Evolutionary conservation across 2,329 filamentous ascomycete genomes (phyloP).

Genomic region (Alternaria gansuensis): DNA sequence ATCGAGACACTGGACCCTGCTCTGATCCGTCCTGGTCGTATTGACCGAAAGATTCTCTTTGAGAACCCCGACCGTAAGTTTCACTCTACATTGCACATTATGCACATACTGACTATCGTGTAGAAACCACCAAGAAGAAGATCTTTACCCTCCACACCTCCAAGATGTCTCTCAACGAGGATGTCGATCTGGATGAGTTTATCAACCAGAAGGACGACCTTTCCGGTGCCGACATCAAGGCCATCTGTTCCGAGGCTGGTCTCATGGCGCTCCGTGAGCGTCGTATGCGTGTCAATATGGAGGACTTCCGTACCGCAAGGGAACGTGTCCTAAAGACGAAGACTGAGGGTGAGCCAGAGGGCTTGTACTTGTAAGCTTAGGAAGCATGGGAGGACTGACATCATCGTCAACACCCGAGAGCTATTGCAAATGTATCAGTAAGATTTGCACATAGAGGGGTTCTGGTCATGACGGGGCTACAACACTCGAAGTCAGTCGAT

Average conservation of each 20-base stretch:
- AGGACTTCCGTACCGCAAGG: slow-evolving; percentile 90
- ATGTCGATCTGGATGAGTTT: slow-evolving; percentile 98
- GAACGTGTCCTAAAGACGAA: slow-evolving; percentile 98
- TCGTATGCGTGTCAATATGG: slow-evolving; percentile 98
- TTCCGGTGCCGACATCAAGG: slow-evolving; percentile 97
- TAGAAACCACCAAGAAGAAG: slow-evolving; percentile 94
- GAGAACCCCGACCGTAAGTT: slow-evolving; percentile 73
- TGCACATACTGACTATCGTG: slow-evolving; percentile 63
- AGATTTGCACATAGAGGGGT: slow-evolving; percentile 8
- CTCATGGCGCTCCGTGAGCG: slow-evolving; percentile 92
- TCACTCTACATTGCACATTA: not conserved
- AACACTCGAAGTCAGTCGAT: slow-evolving; percentile 8
- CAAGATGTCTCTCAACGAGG: slow-evolving; percentile 96
- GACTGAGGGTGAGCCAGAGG: slow-evolving; percentile 97
- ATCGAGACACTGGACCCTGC: slow-evolving; percentile 97
- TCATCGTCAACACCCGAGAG: slow-evolving; percentile 13
- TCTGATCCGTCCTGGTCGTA: slow-evolving; percentile 94
- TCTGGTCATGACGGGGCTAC: slow-evolving; percentile 17
- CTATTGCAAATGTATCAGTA: slow-evolving; percentile 34
- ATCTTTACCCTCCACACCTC: slow-evolving; percentile 98
- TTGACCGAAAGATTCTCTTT: slow-evolving; percentile 94
- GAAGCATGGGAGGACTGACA: slow-evolving; percentile 2
- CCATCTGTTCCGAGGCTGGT: slow-evolving; percentile 97
- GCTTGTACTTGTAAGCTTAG: slow-evolving; percentile 85
- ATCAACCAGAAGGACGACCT: slow-evolving; percentile 98